Evolutionary conservation across 129 eudicot species (phyloP).

Genomic region (Artemisia annua): DNA sequence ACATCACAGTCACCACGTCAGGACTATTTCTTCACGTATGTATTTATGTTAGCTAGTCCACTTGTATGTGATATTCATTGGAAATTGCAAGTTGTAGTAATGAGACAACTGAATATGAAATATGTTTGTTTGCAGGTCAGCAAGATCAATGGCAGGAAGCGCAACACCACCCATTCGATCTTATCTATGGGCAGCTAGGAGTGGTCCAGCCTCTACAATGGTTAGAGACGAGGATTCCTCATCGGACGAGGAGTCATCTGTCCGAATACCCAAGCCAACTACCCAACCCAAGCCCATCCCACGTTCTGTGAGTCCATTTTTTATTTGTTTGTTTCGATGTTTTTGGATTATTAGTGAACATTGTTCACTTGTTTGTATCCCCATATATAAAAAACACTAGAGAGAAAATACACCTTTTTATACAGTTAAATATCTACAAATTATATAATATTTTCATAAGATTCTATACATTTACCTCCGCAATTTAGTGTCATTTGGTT

Average conservation of each 20-base stretch:
- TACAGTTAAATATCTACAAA: conserved; percentile 15
- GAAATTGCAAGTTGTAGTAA: neutral
- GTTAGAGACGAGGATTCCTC: conserved; percentile 55
- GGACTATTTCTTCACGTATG: conserved; percentile 76
- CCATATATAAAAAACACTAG: neutral
- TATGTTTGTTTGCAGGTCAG: conserved; percentile 64
- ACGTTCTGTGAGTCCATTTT: conserved; percentile 58
- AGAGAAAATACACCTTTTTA: neutral
- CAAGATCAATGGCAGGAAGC: conserved; percentile 94
- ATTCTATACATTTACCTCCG: no score
- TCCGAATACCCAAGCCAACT: conserved; percentile 28
- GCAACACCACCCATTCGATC: conserved; percentile 84
- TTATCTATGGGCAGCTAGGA: conserved; percentile 65
- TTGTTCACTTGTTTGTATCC: conserved; percentile 10
- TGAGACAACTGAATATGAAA: neutral
- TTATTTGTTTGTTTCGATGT: conserved; percentile 20
- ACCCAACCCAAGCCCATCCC: conserved; percentile 77
- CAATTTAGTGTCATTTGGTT: no score
- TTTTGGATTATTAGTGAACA: conserved; percentile 32
- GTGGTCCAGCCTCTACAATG: conserved; percentile 81
- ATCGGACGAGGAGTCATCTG: conserved; percentile 61
- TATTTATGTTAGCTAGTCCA: conserved; percentile 4
- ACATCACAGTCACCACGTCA: conserved; percentile 35
- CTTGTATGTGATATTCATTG: neutral
- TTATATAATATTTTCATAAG: neutral